Evolutionary conservation across 2,329 filamentous ascomycete species (phyloP).

Genomic region (Penicillium nordicum): DNA sequence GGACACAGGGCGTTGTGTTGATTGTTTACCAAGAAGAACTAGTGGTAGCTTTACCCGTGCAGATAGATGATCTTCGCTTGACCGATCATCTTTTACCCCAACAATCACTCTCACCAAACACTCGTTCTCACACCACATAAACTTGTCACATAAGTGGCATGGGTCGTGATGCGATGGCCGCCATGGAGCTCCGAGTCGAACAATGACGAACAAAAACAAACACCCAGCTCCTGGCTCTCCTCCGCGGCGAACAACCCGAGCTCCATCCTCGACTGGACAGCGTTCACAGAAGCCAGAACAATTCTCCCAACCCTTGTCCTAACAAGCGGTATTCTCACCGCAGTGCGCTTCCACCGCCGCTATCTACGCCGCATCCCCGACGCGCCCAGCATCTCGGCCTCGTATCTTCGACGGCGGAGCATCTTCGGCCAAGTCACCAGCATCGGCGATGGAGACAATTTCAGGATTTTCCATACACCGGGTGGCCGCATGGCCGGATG

Average conservation of each 20-base stretch:
- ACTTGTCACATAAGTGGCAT: constrained; percentile 20
- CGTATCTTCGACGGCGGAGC: constrained; percentile 70
- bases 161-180: constrained; percentile 49
- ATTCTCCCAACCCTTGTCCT: constrained; percentile 38
- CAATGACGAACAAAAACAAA: constrained; percentile 22
- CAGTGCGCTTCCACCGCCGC: constrained; percentile 35
- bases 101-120: constrained; percentile 9
- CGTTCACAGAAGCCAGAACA: constrained; percentile 37
- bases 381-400: constrained; percentile 68
- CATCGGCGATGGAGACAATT: constrained; percentile 95
- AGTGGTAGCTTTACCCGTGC: not conserved
- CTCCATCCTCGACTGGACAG: constrained; percentile 42
- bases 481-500: constrained; percentile 84
- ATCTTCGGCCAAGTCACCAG: constrained; percentile 84
- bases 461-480: constrained; percentile 90
- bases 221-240: constrained; percentile 12
- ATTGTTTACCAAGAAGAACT: not conserved
- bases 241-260: constrained; percentile 35
- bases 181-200: constrained; percentile 43
- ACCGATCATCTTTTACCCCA: constrained; percentile 5
- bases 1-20: not conserved
- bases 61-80: not conserved
- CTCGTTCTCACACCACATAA: not conserved
- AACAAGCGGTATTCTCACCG: constrained; percentile 38
- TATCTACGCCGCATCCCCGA: constrained; percentile 83